Base-by-base conservation (phyloP, 2,329 filamentous ascomycete species). In the Diplodia corticola region DNA sequence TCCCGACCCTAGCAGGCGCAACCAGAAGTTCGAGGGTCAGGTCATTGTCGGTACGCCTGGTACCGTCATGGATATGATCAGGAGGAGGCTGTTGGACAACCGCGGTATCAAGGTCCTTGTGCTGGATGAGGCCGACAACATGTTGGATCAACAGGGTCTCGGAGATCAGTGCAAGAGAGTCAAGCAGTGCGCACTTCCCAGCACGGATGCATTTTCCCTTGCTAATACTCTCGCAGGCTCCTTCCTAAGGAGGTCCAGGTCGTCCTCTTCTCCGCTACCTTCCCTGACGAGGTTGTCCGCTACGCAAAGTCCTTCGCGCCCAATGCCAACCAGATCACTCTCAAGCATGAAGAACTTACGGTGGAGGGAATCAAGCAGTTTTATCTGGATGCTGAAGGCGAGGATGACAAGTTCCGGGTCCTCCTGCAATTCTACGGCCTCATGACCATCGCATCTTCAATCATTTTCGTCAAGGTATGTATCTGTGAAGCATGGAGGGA, bases 361-460 rank as follows among this genome's bases (percentile, higher is more conserved):
- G 94, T 99, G 68, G 92, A 95, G 77, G 95, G 95, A 24, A 99
- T 99, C 76, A 96, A 94, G 71, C 95, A 99, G 76, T 92, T 99
- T 81, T 99, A 96, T 76, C 92, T 99, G 77, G 95, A 99, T 78
- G 98, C 94, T 74, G 87, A 91, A 24, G 85, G 85, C 37, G 91
- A 96, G 70, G 82, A 88, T 40, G 88, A 91, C 73, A 98, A 98
- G 77, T 99, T 96, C 76, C 87, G 90, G 40, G 89, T 91, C 66
- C 87, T 99, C 7, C 91, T 96, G 77, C 92, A 94, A 76, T 90
- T 99, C 67, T 99, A 99, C 76, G 93, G 94, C 67, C 83, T 98
- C 51, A 94, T 99, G 87, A 97, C 93, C 17, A 93, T 98, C 73
- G 93, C 93, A 5, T 97, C 94, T 7, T 98, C 95, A 0, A 97